Percentiles rank a stretch among this genome's conserved stretches.
Evolutionary conservation across 23 red algal species (phyloP).

Genomic region (Gracilaria gracilis): DNA sequence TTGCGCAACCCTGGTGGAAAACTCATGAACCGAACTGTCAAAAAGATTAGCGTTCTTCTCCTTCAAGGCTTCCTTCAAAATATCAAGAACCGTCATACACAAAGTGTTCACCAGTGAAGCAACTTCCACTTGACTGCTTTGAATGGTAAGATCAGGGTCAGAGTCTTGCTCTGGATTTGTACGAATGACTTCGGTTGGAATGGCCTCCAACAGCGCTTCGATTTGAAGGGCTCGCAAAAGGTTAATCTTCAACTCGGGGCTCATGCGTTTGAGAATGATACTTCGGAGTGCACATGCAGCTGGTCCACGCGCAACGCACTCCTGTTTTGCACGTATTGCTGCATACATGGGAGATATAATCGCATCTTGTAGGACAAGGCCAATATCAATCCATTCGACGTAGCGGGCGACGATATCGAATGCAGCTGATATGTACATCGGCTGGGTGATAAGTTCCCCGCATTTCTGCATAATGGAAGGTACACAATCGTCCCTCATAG

Average conservation of each 20-base stretch:
- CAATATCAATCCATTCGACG: conserved; percentile 91
- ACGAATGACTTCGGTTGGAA: conserved; percentile 31
- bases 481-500: conserved; percentile 79
- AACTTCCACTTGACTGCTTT: conserved; percentile 70
- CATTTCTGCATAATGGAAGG: conserved; percentile 53
- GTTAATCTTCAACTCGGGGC: conserved; percentile 55
- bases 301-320: conserved; percentile 27
- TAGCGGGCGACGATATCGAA: conserved; percentile 83
- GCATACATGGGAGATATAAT: conserved; percentile 65
- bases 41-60: conserved; percentile 33
- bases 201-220: conserved; percentile 54
- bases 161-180: background rate
- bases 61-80: conserved; percentile 62
- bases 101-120: conserved; percentile 82
- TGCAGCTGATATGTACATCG: conserved; percentile 19
- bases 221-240: conserved; percentile 71
- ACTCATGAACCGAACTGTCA: conserved; percentile 2
- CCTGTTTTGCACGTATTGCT: conserved; percentile 41
- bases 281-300: conserved; percentile 65
- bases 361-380: conserved; percentile 51
- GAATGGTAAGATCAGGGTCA: conserved; percentile 68
- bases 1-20: conserved; percentile 25
- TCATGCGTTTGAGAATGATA: conserved; percentile 87
- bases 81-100: conserved; percentile 66
- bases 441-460: conserved; percentile 13